Evolutionary conservation across 108 stramenopile species (phyloP).

Genomic region (Pseudonitzschia multiseries): DNA sequence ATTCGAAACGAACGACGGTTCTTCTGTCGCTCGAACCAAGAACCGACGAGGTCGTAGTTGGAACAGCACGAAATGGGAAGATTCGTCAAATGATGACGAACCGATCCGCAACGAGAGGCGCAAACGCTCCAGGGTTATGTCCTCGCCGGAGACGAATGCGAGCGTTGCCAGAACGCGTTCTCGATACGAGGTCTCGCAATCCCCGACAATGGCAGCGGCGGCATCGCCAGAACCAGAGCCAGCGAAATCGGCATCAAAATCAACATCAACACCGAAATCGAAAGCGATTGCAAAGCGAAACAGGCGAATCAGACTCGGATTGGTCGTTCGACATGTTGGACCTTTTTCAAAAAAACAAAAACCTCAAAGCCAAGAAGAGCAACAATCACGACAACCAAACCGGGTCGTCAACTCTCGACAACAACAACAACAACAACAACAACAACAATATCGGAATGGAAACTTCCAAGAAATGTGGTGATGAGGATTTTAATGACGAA

Average conservation of each 20-base stretch:
- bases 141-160: neutral
- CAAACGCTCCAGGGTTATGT: neutral
- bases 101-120: neutral
- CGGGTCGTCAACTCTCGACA: neutral
- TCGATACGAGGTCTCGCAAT: neutral
- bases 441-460: neutral
- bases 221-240: neutral
- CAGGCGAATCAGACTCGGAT: neutral
- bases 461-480: neutral
- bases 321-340: neutral
- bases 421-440: neutral
- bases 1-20: neutral
- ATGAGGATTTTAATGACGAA: neutral
- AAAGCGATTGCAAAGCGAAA: neutral
- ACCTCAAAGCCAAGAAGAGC: neutral
- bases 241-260: neutral
- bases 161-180: neutral
- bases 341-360: neutral
- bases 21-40: neutral
- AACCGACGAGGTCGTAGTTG: neutral
- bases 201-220: neutral
- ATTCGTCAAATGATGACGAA: constrained; percentile 8
- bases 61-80: neutral
- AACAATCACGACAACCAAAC: neutral
- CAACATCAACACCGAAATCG: neutral